Conservation (phyloP, 306 rosid genomes). For the Trichosanthes cucumerina region DNA sequence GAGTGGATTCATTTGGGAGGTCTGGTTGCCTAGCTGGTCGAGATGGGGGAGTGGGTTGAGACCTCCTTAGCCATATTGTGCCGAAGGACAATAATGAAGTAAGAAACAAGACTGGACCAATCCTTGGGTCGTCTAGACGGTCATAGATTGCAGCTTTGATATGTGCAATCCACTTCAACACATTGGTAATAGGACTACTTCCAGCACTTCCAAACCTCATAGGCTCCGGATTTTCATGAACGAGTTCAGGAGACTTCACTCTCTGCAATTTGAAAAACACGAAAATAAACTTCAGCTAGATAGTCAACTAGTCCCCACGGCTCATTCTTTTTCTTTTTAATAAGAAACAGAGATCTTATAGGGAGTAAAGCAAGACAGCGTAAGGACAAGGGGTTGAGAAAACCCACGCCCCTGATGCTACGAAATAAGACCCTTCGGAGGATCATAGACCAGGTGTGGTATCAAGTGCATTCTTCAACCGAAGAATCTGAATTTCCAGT, state of each 20-base stretch:
- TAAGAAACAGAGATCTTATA: background rate
- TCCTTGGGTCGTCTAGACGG: constrained; percentile 60
- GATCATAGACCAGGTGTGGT: background rate
- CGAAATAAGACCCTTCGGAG: background rate
- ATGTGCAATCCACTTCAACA: constrained; percentile 25
- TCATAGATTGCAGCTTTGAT: constrained; percentile 30
- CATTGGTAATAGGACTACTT: constrained; percentile 27
- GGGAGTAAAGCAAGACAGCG: too few relatives aligned
- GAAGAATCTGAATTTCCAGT: background rate
- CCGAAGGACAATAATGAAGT: constrained; percentile 67
- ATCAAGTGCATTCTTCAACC: background rate
- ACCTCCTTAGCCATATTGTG: constrained; percentile 59
- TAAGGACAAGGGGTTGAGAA: too few relatives aligned
- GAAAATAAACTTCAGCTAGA: background rate
- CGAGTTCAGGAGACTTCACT: constrained; percentile 59
- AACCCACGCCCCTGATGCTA: too few relatives aligned
- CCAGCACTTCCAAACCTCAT: constrained; percentile 45
- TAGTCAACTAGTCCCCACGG: background rate
- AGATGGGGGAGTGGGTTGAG: constrained; percentile 35
- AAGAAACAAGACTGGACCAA: constrained; percentile 76
- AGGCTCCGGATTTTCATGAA: constrained; percentile 58
- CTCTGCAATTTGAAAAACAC: constrained; percentile 32
- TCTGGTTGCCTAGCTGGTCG: background rate
- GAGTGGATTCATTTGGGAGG: constrained; percentile 11
- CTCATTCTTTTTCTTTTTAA: background rate